These are phyloP conservation scores for Crithidia acanthocephali DNA, from an alignment of 208 protist genomes.

Conservation along the genomic window DNA sequence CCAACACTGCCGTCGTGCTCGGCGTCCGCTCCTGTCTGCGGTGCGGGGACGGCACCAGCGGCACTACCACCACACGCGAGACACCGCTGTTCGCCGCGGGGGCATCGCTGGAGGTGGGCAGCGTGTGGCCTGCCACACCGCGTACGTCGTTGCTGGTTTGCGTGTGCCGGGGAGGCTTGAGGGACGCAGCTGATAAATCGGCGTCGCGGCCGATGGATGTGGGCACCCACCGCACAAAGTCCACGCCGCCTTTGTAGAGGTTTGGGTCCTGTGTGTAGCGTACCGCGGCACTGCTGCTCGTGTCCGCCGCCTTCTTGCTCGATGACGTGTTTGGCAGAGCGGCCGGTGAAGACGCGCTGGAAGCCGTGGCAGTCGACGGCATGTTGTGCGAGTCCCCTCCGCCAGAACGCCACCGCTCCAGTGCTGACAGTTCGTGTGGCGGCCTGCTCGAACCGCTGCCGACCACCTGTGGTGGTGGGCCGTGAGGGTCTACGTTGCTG, in stretches of 20 bases:
- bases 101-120: not conserved
- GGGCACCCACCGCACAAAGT: constrained; percentile 28
- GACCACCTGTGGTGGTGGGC: not conserved
- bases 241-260: constrained; percentile 22
- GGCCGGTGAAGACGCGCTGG: not conserved
- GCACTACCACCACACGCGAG: constrained; percentile 11
- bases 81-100: not conserved
- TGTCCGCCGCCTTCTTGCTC: not conserved
- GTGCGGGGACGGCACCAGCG: constrained; percentile 13
- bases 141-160: not conserved
- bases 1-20: not conserved
- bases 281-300: not conserved
- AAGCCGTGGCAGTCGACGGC: not conserved
- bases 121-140: not conserved
- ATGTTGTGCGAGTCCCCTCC: not conserved
- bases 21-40: not conserved
- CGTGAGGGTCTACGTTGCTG: not conserved
- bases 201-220: constrained; percentile 1
- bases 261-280: not conserved
- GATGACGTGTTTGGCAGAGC: not conserved
- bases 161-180: not conserved
- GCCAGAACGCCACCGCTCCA: constrained; percentile 16
- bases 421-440: not conserved
- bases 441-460: not conserved
- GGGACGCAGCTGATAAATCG: constrained; percentile 2